A percentile compares a stretch with the other conserved stretches of the same genome.
Evolutionary conservation across 2,329 filamentous ascomycete genomes (phyloP).

Genomic region (Microdochium paspali): DNA sequence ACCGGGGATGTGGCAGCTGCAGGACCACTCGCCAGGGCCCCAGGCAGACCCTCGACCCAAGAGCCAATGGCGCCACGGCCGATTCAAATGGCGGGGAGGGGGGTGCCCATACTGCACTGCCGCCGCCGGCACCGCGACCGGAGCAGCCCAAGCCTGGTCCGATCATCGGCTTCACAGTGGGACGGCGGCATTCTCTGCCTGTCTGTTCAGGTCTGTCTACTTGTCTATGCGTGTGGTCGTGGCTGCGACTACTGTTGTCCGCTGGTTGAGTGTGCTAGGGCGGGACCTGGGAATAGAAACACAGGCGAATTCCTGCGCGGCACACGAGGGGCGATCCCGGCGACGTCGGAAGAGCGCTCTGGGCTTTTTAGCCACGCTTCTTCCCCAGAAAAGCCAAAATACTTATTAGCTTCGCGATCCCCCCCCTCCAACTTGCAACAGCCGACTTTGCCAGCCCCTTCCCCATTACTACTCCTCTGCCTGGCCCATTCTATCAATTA

Average conservation of each 20-base stretch:
- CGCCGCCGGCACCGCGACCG: conserved; percentile 28
- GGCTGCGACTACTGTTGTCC: too few relatives aligned
- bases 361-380: not conserved
- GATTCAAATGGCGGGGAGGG: conserved; percentile 23
- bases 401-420: not conserved
- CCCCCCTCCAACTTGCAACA: not conserved
- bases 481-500: too few relatives aligned
- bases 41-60: too few relatives aligned
- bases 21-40: not conserved
- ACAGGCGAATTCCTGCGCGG: too few relatives aligned
- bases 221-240: too few relatives aligned
- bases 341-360: not conserved
- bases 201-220: not conserved
- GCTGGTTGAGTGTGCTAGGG: not conserved
- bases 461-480: too few relatives aligned
- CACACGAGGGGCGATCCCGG: not conserved
- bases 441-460: not conserved
- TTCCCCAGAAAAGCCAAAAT: not conserved
- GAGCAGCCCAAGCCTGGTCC: conserved; percentile 15
- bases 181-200: conserved; percentile 1
- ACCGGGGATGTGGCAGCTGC: not conserved
- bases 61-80: conserved; percentile 15
- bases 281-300: not conserved
- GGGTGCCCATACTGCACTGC: too few relatives aligned
- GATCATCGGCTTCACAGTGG: conserved; percentile 24